Evolutionary conservation across 164 flowering plant species (phyloP).

Genomic region (Annona squamosa): DNA sequence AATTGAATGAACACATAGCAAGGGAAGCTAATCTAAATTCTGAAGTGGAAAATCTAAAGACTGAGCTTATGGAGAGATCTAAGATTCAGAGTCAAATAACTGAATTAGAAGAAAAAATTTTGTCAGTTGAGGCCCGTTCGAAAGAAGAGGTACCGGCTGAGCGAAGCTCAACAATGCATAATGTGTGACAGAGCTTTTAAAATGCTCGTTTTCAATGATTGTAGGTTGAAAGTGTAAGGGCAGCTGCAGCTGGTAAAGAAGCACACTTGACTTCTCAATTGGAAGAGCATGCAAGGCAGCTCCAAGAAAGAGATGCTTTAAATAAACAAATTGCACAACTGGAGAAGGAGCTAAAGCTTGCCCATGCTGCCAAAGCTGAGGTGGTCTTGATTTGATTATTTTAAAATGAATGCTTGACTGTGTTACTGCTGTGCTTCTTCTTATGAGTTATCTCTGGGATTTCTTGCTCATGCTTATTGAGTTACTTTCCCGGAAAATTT

Average conservation of each 20-base stretch:
- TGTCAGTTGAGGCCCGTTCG: slow-evolving; percentile 35
- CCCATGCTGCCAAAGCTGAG: slow-evolving; percentile 36
- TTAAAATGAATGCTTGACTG: neutral
- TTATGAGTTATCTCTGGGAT: too few relatives aligned
- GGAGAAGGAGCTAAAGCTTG: slow-evolving; percentile 39
- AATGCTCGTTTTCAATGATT: neutral
- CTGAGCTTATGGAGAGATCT: slow-evolving; percentile 49
- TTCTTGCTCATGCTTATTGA: too few relatives aligned
- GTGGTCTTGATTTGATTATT: slow-evolving; percentile 26
- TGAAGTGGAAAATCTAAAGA: slow-evolving; percentile 49
- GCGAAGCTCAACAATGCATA: neutral
- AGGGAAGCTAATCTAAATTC: slow-evolving; percentile 35
- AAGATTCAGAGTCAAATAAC: slow-evolving; percentile 34
- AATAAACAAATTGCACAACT: slow-evolving; percentile 39
- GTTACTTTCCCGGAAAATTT: too few relatives aligned
- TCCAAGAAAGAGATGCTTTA: slow-evolving; percentile 27
- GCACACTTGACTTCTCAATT: slow-evolving; percentile 34
- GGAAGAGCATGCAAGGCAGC: slow-evolving; percentile 32
- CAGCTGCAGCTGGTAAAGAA: slow-evolving; percentile 34
- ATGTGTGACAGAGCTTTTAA: neutral
- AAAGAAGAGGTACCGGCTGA: slow-evolving; percentile 50
- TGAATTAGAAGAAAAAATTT: slow-evolving; percentile 54
- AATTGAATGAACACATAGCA: slow-evolving; percentile 42
- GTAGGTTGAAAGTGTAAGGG: slow-evolving; percentile 39
- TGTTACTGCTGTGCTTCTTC: too few relatives aligned